A percentile compares a stretch with the other conserved stretches of the same genome.
Evolutionary conservation across 2,329 filamentous ascomycete species (phyloP).

Genomic region (Venturia asperata): DNA sequence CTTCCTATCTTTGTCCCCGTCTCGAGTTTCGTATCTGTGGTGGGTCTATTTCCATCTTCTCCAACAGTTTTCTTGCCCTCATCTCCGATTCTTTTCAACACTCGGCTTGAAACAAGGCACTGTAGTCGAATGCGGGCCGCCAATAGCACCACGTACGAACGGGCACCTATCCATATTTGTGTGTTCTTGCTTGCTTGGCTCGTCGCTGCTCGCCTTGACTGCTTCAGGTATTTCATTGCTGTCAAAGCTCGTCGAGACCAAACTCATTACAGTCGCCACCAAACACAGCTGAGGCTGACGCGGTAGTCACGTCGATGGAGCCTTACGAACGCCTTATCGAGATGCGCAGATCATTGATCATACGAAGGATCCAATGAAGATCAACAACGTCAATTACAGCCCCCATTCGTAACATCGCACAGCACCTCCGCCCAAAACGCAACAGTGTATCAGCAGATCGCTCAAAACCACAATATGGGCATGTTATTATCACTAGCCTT

Average conservation of each 20-base stretch:
- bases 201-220: neutral
- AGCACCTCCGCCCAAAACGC: neutral
- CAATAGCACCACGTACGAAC: neutral
- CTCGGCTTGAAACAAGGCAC: neutral
- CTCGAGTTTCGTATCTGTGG: neutral
- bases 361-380: too few species aligned
- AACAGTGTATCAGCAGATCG: neutral
- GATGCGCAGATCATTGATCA: neutral
- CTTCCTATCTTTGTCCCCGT: neutral
- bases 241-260: neutral
- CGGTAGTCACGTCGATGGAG: neutral
- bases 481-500: neutral
- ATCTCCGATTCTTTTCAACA: neutral
- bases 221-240: constrained; percentile 5
- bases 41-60: neutral
- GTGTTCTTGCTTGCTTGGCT: neutral
- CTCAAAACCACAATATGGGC: neutral
- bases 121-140: neutral
- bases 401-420: neutral
- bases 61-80: neutral
- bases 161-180: neutral
- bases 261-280: neutral
- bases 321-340: neutral
- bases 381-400: neutral
- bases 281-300: neutral